phyloP scores from a whole-genome alignment of 371 early-diverging fungal species.

The Haplosporangium sp. region DNA sequence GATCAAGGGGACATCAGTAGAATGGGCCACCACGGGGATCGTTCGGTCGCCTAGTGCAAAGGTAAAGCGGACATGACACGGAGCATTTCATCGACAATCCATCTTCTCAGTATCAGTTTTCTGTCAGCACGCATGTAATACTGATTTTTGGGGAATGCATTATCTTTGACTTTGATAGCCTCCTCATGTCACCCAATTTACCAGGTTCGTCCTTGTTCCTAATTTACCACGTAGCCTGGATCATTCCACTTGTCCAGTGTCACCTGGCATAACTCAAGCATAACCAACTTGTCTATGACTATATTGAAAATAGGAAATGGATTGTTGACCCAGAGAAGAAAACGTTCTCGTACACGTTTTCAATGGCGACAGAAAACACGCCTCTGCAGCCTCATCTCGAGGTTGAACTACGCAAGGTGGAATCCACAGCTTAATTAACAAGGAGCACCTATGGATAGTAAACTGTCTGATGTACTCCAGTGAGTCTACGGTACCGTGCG shows the following conservation, averaged over 20 bases:
- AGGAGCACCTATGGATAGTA: neutral
- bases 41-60: constrained; percentile 45
- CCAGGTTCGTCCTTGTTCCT: constrained; percentile 16
- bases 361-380: constrained; percentile 47
- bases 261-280: too few species aligned
- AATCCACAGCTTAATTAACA: neutral
- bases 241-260: neutral
- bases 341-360: constrained; percentile 35
- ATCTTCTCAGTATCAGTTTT: neutral
- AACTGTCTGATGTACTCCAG: neutral
- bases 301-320: constrained; percentile 26
- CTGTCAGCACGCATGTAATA: too few species aligned
- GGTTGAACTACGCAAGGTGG: constrained; percentile 27
- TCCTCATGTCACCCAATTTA: constrained; percentile 46
- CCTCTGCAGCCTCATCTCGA: constrained; percentile 38
- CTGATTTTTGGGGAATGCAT: too few species aligned
- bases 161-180: constrained; percentile 5
- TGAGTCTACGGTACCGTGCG: too few species aligned
- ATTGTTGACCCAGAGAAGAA: constrained; percentile 20
- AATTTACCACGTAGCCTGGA: neutral
- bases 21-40: constrained; percentile 22
- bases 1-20: constrained; percentile 28
- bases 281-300: neutral
- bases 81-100: neutral
- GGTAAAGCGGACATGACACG: constrained; percentile 7